phyloP scores from a whole-genome alignment of 306 rosid species.

The Sphenostylis stenocarpa region DNA sequence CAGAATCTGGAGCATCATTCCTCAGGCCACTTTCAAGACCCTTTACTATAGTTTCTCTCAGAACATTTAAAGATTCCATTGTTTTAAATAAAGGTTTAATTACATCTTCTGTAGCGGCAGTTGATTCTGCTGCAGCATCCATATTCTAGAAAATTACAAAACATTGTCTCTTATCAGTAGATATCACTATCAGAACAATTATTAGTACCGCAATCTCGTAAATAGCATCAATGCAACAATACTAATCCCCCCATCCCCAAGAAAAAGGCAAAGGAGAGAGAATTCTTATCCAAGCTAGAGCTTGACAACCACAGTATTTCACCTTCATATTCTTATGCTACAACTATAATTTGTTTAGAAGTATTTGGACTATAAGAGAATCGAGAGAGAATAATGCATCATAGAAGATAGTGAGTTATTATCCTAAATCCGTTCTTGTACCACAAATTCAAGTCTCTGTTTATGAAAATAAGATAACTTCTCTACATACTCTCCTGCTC shows the following conservation, averaged over 20 bases:
- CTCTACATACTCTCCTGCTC: too few species aligned
- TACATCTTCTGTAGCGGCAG: constrained; percentile 41
- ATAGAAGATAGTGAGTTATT: too few species aligned
- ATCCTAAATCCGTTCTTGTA: too few species aligned
- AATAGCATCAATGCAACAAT: not conserved
- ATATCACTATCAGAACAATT: constrained; percentile 20
- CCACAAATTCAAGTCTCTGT: too few species aligned
- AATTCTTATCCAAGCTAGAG: constrained; percentile 5
- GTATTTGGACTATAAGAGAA: too few species aligned
- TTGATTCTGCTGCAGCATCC: constrained; percentile 66
- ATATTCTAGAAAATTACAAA: constrained; percentile 59
- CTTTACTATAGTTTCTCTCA: constrained; percentile 71
- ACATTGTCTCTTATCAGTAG: constrained; percentile 15
- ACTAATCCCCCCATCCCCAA: not conserved
- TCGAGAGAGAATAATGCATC: too few species aligned
- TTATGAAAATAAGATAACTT: too few species aligned
- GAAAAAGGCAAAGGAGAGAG: not conserved
- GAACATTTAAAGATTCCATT: constrained; percentile 69
- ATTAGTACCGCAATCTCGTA: constrained; percentile 14
- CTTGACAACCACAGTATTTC: too few species aligned
- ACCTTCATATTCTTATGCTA: too few species aligned
- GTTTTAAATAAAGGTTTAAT: constrained; percentile 63
- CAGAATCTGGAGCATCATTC: constrained; percentile 96
- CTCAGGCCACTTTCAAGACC: constrained; percentile 98
- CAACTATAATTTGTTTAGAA: too few species aligned